Conservation (phyloP, 2,329 filamentous ascomycete genomes). For the Sclerotiophoma versabilis region DNA sequence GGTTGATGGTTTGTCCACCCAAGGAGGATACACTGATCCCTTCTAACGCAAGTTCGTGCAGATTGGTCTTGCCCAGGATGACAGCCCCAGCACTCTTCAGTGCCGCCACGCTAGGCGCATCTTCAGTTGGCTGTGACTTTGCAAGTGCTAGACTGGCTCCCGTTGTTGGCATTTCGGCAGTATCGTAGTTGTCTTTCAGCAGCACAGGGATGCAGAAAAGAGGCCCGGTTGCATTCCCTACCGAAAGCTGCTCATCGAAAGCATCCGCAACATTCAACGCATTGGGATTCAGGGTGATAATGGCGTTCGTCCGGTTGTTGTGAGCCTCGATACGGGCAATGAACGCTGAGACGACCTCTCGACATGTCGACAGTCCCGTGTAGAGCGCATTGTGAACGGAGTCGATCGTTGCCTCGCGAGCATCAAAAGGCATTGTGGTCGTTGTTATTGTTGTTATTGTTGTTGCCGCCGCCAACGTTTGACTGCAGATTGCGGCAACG, state of each 20-base stretch:
- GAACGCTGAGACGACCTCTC: conserved; percentile 62
- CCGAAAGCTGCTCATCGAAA: conserved; percentile 56
- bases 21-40: conserved; percentile 68
- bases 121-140: conserved; percentile 54
- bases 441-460: too few species aligned
- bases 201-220: conserved; percentile 69
- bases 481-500: conserved; percentile 19
- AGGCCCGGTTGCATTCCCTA: conserved; percentile 58
- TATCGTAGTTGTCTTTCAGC: conserved; percentile 71
- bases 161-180: conserved; percentile 63
- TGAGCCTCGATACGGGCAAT: conserved; percentile 64
- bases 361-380: conserved; percentile 61
- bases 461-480: conserved; percentile 4
- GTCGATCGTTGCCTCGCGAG: conserved; percentile 65
- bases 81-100: conserved; percentile 61
- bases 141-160: conserved; percentile 61
- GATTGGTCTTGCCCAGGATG: conserved; percentile 64
- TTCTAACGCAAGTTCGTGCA: conserved; percentile 70
- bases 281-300: conserved; percentile 61
- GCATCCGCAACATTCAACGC: conserved; percentile 58
- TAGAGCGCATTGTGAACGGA: conserved; percentile 64
- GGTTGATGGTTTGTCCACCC: conserved; percentile 70
- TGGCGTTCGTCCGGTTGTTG: conserved; percentile 65
- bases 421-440: conserved; percentile 57
- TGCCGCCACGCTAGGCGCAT: conserved; percentile 60